Evolutionary conservation across 148 eudicot species (phyloP), one percentile per base, ranked within the genome.

Genomic region (Polygonum aviculare): DNA sequence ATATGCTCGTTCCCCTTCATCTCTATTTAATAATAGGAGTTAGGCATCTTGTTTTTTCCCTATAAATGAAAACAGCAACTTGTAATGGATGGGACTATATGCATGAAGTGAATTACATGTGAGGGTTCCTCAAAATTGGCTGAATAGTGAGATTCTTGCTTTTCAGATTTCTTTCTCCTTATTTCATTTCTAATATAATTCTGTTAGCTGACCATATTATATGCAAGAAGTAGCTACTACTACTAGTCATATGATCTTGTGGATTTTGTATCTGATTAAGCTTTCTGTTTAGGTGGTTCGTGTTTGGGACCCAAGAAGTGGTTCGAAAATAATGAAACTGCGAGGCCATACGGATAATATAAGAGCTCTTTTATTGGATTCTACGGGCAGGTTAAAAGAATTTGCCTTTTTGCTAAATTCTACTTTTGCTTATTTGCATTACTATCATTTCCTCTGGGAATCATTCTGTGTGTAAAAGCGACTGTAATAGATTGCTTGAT

Each of bases 261-360:
- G 65, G 36, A 31, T 38, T 35, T 62, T 40, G 33, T 78, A 48
- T 39, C 67, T 16, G 10, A 73, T 73, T 60, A 41, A 41, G 71
- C 69, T 39, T 84, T 76, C 80, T 22, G 39, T 78, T 7, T 72
- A 95, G 99, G 96, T 93, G 80, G 88, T 95, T 60, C 97, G 99
- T 76, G 97, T 92, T 76, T 95, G 99, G 99, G 99, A 95, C 80
- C 90, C 97, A 51, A 90, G 99, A 82, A 88, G 81, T 82, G 99
- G 96, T 80, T 87, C 96, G 14, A 95, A 95, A 84, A 92, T 89
- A 69, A 90, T 95, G 99, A 95, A 95, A 82, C 88, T 95, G 79
- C 85, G 94, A 84, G 99, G 99, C 38, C 99, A 95, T 83, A 92
- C 97, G 2, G 99, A 95, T 85, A 95, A 95, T 79, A 85, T 95